Percentiles rank a stretch among this genome's conserved stretches.
These are phyloP conservation scores for Penicillium parvum DNA, from an alignment of 495 filamentous ascomycete species.

Conservation along the genomic window DNA sequence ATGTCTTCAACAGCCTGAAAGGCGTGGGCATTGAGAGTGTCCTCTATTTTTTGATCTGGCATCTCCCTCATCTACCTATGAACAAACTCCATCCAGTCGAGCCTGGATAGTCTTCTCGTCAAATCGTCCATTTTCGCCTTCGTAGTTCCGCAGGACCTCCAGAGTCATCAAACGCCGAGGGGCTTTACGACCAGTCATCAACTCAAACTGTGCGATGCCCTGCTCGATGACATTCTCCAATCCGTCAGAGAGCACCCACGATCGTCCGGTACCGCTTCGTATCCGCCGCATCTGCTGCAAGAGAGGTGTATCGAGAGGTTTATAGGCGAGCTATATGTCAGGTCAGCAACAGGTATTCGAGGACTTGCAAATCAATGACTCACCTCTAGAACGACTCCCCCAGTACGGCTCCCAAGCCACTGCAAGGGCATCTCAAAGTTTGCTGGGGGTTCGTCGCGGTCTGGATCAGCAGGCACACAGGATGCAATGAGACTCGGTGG, in stretches of 20 bases:
- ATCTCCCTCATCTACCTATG: constrained; percentile 1
- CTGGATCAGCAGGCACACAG: constrained; percentile 67
- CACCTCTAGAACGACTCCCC: constrained; percentile 75
- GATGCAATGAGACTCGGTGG: constrained; percentile 73
- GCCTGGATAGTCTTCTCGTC: constrained; percentile 43
- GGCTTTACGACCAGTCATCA: constrained; percentile 78
- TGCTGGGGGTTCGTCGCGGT: constrained; percentile 58
- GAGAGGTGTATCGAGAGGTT: constrained; percentile 67
- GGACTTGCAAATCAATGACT: constrained; percentile 6
- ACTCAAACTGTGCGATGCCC: constrained; percentile 77
- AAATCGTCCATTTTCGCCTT: constrained; percentile 38
- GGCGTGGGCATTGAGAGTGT: too few relatives aligned
- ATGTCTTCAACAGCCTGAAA: too few relatives aligned
- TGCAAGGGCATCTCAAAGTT: constrained; percentile 71
- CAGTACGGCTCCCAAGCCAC: constrained; percentile 73
- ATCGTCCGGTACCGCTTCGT: constrained; percentile 54
- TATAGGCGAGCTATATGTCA: constrained; percentile 59
- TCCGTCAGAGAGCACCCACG: constrained; percentile 77
- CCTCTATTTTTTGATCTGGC: too few relatives aligned
- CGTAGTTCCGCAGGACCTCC: constrained; percentile 56
- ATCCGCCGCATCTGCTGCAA: constrained; percentile 59
- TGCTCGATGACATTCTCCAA: constrained; percentile 76
- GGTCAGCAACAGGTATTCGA: constrained; percentile 16
- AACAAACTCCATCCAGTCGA: constrained; percentile 32
- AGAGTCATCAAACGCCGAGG: constrained; percentile 68